These are phyloP conservation scores for Hyphodiscus sp. DNA, from an alignment of 2,329 filamentous ascomycete species.

Conservation along the genomic window DNA sequence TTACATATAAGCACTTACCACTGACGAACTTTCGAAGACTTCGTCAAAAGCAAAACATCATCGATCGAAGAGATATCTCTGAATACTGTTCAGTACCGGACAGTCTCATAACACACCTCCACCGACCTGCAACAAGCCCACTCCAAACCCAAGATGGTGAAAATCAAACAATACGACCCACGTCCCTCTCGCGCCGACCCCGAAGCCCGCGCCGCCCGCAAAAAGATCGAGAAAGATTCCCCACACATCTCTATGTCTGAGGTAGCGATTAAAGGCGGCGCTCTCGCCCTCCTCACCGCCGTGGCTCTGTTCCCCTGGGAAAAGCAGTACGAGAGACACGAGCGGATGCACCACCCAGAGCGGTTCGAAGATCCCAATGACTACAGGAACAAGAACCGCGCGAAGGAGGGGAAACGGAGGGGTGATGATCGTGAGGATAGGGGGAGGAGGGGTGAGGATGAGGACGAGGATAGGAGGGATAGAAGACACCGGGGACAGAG, in stretches of 20 bases:
- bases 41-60: too few species aligned
- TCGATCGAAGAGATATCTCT: too few species aligned
- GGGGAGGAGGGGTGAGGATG: background rate
- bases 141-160: background rate
- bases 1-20: too few species aligned
- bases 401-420: background rate
- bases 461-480: background rate
- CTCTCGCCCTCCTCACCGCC: constrained; percentile 5
- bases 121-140: background rate
- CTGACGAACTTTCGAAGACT: too few species aligned
- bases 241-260: constrained; percentile 29
- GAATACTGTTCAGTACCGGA: too few species aligned
- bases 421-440: background rate
- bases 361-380: background rate
- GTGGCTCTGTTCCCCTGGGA: constrained; percentile 11
- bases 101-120: too few species aligned
- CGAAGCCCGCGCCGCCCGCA: constrained; percentile 32
- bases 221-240: constrained; percentile 35
- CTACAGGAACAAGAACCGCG: background rate
- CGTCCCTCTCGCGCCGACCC: constrained; percentile 35
- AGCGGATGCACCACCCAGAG: constrained; percentile 1
- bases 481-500: too few species aligned
- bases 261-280: constrained; percentile 10
- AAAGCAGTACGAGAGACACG: constrained; percentile 9
- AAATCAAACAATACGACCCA: constrained; percentile 15